These are phyloP conservation scores for Saccharomyces hybrid DNA, from an alignment of 1,139 yeast genomes.

Conservation along the genomic window DNA sequence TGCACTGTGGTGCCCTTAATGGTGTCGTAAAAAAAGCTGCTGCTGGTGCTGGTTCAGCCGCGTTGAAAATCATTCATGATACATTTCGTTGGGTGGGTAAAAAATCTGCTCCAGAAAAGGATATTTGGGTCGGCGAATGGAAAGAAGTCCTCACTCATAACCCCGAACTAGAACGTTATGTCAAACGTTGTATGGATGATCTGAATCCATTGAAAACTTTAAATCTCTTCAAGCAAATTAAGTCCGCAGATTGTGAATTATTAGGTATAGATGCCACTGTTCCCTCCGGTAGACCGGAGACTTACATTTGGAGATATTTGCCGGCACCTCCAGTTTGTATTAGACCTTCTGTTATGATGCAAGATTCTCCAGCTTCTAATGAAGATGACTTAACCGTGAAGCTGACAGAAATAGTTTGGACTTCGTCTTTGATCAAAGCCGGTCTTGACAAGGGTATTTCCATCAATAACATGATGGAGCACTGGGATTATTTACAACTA, in stretches of 20 bases:
- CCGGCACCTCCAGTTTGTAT: slow-evolving; percentile 99
- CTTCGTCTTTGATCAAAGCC: slow-evolving; percentile 83
- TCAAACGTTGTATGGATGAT: slow-evolving; percentile 85
- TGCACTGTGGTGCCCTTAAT: slow-evolving; percentile 77
- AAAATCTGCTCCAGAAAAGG: slow-evolving; percentile 77
- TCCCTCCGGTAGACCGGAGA: slow-evolving; percentile 89
- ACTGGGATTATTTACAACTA: slow-evolving; percentile 94
- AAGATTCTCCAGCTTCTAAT: slow-evolving; percentile 78
- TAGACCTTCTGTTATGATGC: slow-evolving; percentile 93
- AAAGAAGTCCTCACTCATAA: slow-evolving; percentile 59
- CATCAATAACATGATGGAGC: slow-evolving; percentile 89
- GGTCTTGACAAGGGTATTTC: slow-evolving; percentile 94
- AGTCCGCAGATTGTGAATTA: slow-evolving; percentile 83
- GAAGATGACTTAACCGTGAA: slow-evolving; percentile 97
- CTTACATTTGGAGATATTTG: slow-evolving; percentile 91
- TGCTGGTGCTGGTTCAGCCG: slow-evolving; percentile 82
- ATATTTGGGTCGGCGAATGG: slow-evolving; percentile 78
- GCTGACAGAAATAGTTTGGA: slow-evolving; percentile 93
- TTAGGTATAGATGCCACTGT: slow-evolving; percentile 77
- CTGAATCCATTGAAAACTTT: slow-evolving; percentile 86
- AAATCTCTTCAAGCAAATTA: slow-evolving; percentile 75
- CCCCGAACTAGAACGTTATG: slow-evolving; percentile 84
- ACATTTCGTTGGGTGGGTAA: slow-evolving; percentile 94
- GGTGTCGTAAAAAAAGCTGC: slow-evolving; percentile 98
- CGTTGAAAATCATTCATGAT: slow-evolving; percentile 90